Percentiles rank a stretch among this genome's conserved stretches.
Conservation (phyloP, 768 basidiomycete genomes). For the Russula earlei region DNA sequence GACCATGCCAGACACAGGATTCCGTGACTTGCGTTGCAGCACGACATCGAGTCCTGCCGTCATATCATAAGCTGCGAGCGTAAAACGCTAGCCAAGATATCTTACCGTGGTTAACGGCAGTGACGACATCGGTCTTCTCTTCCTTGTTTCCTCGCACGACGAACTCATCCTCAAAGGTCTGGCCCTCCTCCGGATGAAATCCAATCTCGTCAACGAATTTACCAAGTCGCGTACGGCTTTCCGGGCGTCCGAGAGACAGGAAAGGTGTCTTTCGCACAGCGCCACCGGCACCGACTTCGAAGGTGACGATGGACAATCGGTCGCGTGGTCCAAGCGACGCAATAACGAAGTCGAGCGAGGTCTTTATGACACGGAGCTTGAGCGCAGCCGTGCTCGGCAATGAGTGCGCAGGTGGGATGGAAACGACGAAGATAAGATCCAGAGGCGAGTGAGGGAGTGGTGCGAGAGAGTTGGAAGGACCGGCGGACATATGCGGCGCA, state of each 20-base stretch:
- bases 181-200: conserved; percentile 30
- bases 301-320: conserved; percentile 84
- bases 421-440: conserved; percentile 88
- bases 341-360: conserved; percentile 79
- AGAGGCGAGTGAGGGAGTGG: conserved; percentile 80
- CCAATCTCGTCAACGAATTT: conserved; percentile 72
- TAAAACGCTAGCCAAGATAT: neutral
- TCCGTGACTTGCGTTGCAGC: conserved; percentile 86
- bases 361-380: conserved; percentile 82
- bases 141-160: conserved; percentile 71
- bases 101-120: conserved; percentile 91
- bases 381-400: conserved; percentile 72
- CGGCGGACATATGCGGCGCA: conserved; percentile 55
- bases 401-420: conserved; percentile 66
- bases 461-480: conserved; percentile 69
- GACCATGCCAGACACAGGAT: conserved; percentile 84
- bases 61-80: neutral
- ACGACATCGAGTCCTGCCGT: conserved; percentile 61
- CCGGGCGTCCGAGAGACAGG: conserved; percentile 57
- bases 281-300: conserved; percentile 79
- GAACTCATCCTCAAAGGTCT: conserved; percentile 36
- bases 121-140: conserved; percentile 94
- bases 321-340: conserved; percentile 69
- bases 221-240: conserved; percentile 59
- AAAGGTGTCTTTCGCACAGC: conserved; percentile 91